Evolutionary conservation across 1,284 basidiomycete genomes (phyloP), one percentile per base, ranked within the genome.

Genomic region (Phenoliferia sp.): DNA sequence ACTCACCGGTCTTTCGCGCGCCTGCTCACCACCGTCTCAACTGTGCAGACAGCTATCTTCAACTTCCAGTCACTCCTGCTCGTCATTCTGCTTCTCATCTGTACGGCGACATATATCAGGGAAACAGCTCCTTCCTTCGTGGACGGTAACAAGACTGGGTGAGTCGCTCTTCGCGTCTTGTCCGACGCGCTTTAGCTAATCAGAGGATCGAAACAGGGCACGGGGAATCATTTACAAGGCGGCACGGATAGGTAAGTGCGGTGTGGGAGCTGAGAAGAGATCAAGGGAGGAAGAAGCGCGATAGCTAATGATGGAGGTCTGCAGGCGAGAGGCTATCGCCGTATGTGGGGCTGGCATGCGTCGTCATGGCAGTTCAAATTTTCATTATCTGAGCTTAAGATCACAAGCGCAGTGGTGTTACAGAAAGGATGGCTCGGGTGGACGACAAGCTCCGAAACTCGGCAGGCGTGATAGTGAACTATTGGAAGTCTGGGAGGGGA

Each of bases 141-240:
- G 33, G 96, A 99, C 79, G 84, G 90, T 69, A 98, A 99, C 80
- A 93, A 94, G 81, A 85, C 92, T 79, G 96, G 95, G 94, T 94
- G 74, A 76, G 86, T 82, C 2, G 5, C 31, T 28, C n/a, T 28
- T 7, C 16, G 10, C 39, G 26, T 33, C 33, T 15, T 28, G 1
- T 6, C 12, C 6, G 22, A 26, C 10, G 9, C 34, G n/a, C 48
- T 35, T 33, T 10, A 15, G 34, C 3, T 19, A 17, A 29, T 32
- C 22, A 16, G 54, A 15, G 55, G 33, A n/a, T 50, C 29, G 22
- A 55, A 10, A 7, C 76, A 94, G 93, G 12, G 92, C 96, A 77
- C 81, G 90, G 32, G 93, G 93, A 10, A 77, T 95, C n/a, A 89
- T 95, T 80, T 96, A 88, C 85, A 96, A 93, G 84, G 90, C 86